A percentile compares a stretch with the other conserved stretches of the same genome.
phyloP scores from a whole-genome alignment of 2,329 filamentous ascomycete genomes.

The Claviceps humidiphila region DNA sequence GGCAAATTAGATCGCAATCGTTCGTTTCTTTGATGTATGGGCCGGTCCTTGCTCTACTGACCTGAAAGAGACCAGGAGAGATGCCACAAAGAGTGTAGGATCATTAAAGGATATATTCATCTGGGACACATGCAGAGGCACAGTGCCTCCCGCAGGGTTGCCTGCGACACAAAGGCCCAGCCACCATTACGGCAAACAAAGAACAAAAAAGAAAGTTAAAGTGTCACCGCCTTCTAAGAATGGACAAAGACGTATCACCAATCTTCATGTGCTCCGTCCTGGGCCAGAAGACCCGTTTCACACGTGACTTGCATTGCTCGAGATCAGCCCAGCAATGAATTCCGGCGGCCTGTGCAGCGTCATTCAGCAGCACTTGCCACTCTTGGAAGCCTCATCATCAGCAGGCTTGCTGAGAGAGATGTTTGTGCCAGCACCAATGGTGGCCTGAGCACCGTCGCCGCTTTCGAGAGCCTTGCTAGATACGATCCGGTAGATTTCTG shows the following conservation, averaged over 20 bases:
- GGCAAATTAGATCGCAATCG: too few species aligned
- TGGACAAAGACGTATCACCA: conserved; percentile 21
- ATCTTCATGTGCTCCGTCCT: conserved; percentile 20
- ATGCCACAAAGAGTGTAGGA: not conserved
- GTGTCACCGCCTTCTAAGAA: conserved; percentile 27
- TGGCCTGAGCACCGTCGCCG: conserved; percentile 67
- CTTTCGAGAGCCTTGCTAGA: conserved; percentile 94
- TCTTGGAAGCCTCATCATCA: conserved; percentile 62
- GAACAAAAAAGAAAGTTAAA: conserved; percentile 26
- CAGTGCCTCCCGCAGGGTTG: conserved; percentile 21
- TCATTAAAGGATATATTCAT: conserved; percentile 24
- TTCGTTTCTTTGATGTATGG: not conserved
- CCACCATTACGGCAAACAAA: conserved; percentile 24
- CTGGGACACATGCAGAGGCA: conserved; percentile 22
- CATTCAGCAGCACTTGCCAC: conserved; percentile 66
- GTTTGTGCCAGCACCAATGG: conserved; percentile 66
- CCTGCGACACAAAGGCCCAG: conserved; percentile 24
- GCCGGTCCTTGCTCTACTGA: not conserved
- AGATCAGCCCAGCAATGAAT: conserved; percentile 12
- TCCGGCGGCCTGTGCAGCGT: conserved; percentile 9
- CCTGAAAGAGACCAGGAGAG: not conserved
- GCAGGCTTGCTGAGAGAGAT: conserved; percentile 80
- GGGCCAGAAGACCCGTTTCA: conserved; percentile 16
- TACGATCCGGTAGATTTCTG: conserved; percentile 99
- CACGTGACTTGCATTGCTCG: conserved; percentile 20